A percentile compares a stretch with the other conserved stretches of the same genome.
These are phyloP conservation scores for Gossypium trilobum DNA, from an alignment of 441 rosid species.

Conservation along the genomic window DNA sequence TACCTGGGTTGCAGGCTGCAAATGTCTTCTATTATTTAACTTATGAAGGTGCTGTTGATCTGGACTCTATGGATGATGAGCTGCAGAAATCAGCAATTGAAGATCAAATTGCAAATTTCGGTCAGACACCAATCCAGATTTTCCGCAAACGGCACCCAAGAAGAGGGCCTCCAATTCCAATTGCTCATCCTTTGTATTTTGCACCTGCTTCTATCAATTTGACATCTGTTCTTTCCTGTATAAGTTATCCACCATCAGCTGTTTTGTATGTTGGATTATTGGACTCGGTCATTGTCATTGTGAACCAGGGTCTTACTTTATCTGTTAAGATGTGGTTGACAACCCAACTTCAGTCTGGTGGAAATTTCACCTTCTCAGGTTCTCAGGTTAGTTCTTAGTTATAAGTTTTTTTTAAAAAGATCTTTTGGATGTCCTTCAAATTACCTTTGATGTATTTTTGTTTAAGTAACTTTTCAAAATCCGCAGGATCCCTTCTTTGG, in stretches of 20 bases:
- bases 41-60: conserved; percentile 89
- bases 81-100: conserved; percentile 94
- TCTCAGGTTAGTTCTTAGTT: conserved; percentile 52
- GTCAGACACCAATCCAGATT: conserved; percentile 95
- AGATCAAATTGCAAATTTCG: conserved; percentile 98
- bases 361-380: conserved; percentile 88
- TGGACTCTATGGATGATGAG: conserved; percentile 89
- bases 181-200: conserved; percentile 85
- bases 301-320: conserved; percentile 82
- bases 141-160: conserved; percentile 94
- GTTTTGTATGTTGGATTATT: conserved; percentile 58
- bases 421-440: background rate
- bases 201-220: conserved; percentile 87
- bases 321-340: conserved; percentile 95
- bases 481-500: conserved; percentile 91
- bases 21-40: conserved; percentile 94
- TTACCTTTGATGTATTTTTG: conserved; percentile 11
- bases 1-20: conserved; percentile 64
- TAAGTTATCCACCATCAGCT: conserved; percentile 58
- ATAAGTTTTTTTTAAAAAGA: background rate
- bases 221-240: conserved; percentile 57
- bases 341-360: conserved; percentile 87
- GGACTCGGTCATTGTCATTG: conserved; percentile 76
- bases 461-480: conserved; percentile 8
- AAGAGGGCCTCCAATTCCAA: conserved; percentile 96